A percentile compares a stretch with the other conserved stretches of the same genome.
Conservation (phyloP, 495 filamentous ascomycete genomes). For the Clavariopsis aquatica region DNA sequence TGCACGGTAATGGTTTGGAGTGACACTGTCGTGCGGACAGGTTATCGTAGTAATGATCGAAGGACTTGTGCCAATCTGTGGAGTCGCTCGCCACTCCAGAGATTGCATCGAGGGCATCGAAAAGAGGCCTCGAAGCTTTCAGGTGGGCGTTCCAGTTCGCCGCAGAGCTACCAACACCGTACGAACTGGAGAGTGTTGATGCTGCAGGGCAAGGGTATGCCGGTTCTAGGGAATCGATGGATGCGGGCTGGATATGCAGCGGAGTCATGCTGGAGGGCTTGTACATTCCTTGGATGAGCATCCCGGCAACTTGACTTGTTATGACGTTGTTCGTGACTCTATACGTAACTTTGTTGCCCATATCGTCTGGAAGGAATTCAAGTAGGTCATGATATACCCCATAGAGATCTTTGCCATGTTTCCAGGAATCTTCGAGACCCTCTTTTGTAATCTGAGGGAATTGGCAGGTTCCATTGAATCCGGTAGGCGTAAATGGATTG, state of each 20-base stretch:
- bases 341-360: conserved; percentile 51
- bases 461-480: conserved; percentile 65
- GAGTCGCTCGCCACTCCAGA: conserved; percentile 58
- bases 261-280: conserved; percentile 39
- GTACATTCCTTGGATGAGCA: conserved; percentile 64
- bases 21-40: conserved; percentile 70
- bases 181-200: conserved; percentile 48
- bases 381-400: conserved; percentile 63
- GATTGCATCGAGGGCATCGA: conserved; percentile 56
- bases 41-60: conserved; percentile 76
- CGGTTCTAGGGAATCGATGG: conserved; percentile 65
- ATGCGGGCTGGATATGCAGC: conserved; percentile 53
- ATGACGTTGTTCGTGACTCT: conserved; percentile 71
- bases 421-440: conserved; percentile 65
- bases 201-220: conserved; percentile 59
- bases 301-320: conserved; percentile 68
- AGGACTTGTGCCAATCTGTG: conserved; percentile 60
- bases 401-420: conserved; percentile 66
- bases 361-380: conserved; percentile 56
- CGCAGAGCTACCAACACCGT: conserved; percentile 50
- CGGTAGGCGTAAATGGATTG: conserved; percentile 61
- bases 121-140: conserved; percentile 53
- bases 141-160: conserved; percentile 61
- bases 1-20: conserved; percentile 62
- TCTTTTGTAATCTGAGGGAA: conserved; percentile 69